A percentile compares a stretch with the other conserved stretches of the same genome.
phyloP scores from a whole-genome alignment of 495 filamentous ascomycete genomes.

The Penicillium riverlandense region DNA sequence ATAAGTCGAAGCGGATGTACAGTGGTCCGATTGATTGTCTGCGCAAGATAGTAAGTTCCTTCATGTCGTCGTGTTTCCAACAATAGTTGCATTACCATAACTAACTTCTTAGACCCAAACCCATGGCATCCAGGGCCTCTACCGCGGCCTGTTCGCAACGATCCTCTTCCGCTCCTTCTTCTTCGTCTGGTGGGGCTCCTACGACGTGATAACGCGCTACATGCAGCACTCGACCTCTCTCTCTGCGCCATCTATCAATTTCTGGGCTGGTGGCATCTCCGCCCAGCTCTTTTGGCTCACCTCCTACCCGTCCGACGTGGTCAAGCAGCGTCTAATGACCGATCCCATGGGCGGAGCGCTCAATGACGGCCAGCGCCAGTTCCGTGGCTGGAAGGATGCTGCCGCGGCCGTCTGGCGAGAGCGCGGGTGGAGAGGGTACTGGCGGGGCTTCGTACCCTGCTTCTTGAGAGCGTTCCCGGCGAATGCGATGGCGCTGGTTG shows the following conservation, averaged over 20 bases:
- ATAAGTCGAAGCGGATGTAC: constrained; percentile 70
- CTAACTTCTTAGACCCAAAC: constrained; percentile 1
- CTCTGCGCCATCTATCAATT: constrained; percentile 77
- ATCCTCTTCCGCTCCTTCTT: constrained; percentile 87
- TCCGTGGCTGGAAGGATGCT: constrained; percentile 72
- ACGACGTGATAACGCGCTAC: constrained; percentile 69
- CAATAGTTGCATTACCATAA: too few species aligned
- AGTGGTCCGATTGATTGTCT: constrained; percentile 79
- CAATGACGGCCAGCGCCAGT: constrained; percentile 60
- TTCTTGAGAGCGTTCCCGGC: constrained; percentile 93
- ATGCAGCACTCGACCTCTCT: constrained; percentile 61
- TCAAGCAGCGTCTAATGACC: constrained; percentile 98
- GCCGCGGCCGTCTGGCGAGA: constrained; percentile 70
- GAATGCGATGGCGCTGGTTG: constrained; percentile 88
- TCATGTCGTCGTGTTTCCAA: neutral
- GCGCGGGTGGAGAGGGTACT: constrained; percentile 71
- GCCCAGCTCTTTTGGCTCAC: constrained; percentile 93
- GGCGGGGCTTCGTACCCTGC: constrained; percentile 90
- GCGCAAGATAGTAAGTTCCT: constrained; percentile 54
- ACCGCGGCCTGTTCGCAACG: constrained; percentile 78
- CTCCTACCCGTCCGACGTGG: constrained; percentile 86
- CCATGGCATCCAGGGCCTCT: constrained; percentile 74
- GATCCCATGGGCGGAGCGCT: constrained; percentile 70
- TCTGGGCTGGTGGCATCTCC: constrained; percentile 91
- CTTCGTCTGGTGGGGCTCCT: constrained; percentile 95